phyloP scores from a whole-genome alignment of 2,329 filamentous ascomycete genomes.

The Elsinoe necatrix region DNA sequence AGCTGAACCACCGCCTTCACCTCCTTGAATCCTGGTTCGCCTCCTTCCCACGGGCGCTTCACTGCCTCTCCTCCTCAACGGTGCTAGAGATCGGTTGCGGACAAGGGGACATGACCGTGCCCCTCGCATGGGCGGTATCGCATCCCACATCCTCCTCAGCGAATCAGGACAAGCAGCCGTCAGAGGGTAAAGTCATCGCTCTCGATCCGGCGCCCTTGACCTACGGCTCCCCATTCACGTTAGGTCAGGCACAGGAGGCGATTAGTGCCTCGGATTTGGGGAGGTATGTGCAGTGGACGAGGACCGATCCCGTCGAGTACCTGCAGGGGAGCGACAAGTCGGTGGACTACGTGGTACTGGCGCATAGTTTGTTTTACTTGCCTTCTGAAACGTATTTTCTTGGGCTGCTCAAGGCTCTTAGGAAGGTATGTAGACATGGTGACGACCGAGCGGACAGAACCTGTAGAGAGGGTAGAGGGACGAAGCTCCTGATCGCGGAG shows the following conservation, averaged over 20 bases:
- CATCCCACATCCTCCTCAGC: slow-evolving; percentile 17
- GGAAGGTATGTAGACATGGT: slow-evolving; percentile 4
- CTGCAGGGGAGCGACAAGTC: slow-evolving; percentile 22
- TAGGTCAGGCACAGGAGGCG: slow-evolving; percentile 42
- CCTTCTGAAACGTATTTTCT: slow-evolving; percentile 25
- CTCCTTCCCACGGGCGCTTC: not conserved
- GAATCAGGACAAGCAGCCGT: not conserved
- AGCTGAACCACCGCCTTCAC: not conserved
- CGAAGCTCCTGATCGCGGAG: slow-evolving; percentile 39
- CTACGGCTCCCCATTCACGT: slow-evolving; percentile 45
- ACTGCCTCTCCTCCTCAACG: not conserved
- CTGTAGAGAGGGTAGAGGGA: slow-evolving; percentile 29
- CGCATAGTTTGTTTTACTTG: slow-evolving; percentile 50
- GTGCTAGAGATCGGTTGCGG: slow-evolving; percentile 52
- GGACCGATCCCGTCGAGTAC: slow-evolving; percentile 32
- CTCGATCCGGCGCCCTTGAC: slow-evolving; percentile 45
- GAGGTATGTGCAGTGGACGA: slow-evolving; percentile 38
- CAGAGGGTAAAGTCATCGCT: slow-evolving; percentile 40
- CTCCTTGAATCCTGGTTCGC: slow-evolving; percentile 1
- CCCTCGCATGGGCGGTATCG: slow-evolving; percentile 43
- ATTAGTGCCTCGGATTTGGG: slow-evolving; percentile 38
- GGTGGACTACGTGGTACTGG: slow-evolving; percentile 40
- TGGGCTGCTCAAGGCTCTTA: not conserved
- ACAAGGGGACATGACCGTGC: slow-evolving; percentile 50
- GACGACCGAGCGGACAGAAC: slow-evolving; percentile 32